A percentile compares a stretch with the other conserved stretches of the same genome.
phyloP scores from a whole-genome alignment of 495 filamentous ascomycete genomes.

The Penicillium maclennaniae region DNA sequence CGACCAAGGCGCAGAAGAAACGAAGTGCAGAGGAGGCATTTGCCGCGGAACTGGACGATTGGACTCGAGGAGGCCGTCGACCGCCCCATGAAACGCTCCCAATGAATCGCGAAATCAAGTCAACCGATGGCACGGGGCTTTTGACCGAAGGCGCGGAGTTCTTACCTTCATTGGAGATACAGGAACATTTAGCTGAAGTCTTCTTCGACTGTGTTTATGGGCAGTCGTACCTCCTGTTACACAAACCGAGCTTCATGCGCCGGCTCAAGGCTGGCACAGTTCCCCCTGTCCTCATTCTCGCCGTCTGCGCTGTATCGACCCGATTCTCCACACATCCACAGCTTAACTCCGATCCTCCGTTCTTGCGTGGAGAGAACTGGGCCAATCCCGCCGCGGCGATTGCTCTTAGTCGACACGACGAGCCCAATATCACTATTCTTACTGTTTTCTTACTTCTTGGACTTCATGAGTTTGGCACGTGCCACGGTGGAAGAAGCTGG shows the following conservation, averaged over 20 bases:
- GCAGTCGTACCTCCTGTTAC: slow-evolving; percentile 90
- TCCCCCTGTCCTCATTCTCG: slow-evolving; percentile 84
- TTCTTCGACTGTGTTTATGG: slow-evolving; percentile 97
- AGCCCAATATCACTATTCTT: slow-evolving; percentile 92
- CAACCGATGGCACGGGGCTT: slow-evolving; percentile 64
- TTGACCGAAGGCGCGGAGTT: slow-evolving; percentile 78
- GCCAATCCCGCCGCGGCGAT: slow-evolving; percentile 80
- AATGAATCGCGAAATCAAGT: slow-evolving; percentile 56
- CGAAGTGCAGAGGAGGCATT: slow-evolving; percentile 87
- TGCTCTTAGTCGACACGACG: slow-evolving; percentile 79
- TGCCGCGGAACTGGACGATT: slow-evolving; percentile 73
- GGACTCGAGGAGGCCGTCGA: slow-evolving; percentile 60
- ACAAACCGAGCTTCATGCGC: slow-evolving; percentile 95
- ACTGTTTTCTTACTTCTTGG: slow-evolving; percentile 85
- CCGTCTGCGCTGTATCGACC: slow-evolving; percentile 88
- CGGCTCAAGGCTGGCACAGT: slow-evolving; percentile 63
- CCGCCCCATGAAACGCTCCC: slow-evolving; percentile 50
- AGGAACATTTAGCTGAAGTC: slow-evolving; percentile 90
- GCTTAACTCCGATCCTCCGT: slow-evolving; percentile 76
- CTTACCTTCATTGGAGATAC: slow-evolving; percentile 81
- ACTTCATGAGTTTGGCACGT: slow-evolving; percentile 94
- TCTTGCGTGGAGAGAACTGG: slow-evolving; percentile 88
- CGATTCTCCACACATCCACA: slow-evolving; percentile 94
- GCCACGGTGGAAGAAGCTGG: slow-evolving; percentile 94
- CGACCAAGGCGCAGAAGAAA: slow-evolving; percentile 67